phyloP scores from a whole-genome alignment of 495 filamentous ascomycete species.

The Penicillium daleae region DNA sequence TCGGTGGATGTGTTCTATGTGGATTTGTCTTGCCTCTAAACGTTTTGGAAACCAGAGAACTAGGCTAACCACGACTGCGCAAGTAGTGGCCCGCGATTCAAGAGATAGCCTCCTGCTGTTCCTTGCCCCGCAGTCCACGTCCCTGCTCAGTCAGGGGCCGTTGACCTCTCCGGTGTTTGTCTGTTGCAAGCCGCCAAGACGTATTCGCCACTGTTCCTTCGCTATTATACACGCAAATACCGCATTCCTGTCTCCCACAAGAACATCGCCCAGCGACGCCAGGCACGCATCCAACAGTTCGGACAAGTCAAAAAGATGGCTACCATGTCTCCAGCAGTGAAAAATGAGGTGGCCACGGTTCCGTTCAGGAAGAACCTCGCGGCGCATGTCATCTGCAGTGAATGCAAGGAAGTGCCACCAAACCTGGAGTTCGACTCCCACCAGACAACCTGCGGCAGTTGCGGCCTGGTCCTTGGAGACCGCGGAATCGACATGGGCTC shows the following conservation, averaged over 20 bases:
- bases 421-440: slow-evolving; percentile 93
- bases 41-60: slow-evolving; percentile 13
- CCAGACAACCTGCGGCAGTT: slow-evolving; percentile 89
- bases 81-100: slow-evolving; percentile 23
- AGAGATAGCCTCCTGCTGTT: slow-evolving; percentile 5
- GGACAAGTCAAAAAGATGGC: slow-evolving; percentile 45
- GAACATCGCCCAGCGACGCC: slow-evolving; percentile 44
- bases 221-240: slow-evolving; percentile 52
- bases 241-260: slow-evolving; percentile 47
- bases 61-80: slow-evolving; percentile 39
- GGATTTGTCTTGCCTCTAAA: slow-evolving; percentile 24
- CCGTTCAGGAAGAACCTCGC: slow-evolving; percentile 80
- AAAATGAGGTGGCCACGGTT: slow-evolving; percentile 30
- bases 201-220: slow-evolving; percentile 68
- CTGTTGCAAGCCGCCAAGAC: slow-evolving; percentile 53
- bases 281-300: slow-evolving; percentile 25
- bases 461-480: slow-evolving; percentile 88
- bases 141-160: background rate
- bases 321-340: slow-evolving; percentile 28
- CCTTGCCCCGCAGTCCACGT: slow-evolving; percentile 4
- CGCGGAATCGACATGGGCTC: slow-evolving; percentile 93
- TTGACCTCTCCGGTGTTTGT: slow-evolving; percentile 3
- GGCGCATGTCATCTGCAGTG: slow-evolving; percentile 77
- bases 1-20: background rate
- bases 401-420: slow-evolving; percentile 89